phyloP scores from a whole-genome alignment of 2,329 filamentous ascomycete species.

The Dactylellina leptospora region DNA sequence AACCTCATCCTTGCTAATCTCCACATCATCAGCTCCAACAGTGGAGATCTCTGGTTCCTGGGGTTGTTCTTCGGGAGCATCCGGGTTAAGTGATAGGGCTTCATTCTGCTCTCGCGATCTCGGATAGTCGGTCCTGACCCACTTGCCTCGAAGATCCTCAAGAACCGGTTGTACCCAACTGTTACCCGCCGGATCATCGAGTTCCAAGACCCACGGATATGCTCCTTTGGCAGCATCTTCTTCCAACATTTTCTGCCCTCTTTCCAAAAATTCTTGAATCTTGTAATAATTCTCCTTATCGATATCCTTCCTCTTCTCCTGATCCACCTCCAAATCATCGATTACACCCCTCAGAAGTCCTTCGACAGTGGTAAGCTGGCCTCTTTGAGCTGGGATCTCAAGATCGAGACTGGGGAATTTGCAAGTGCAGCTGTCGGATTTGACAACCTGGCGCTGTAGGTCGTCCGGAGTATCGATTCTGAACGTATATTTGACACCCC shows the following conservation, averaged over 20 bases:
- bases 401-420: conserved; percentile 91
- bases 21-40: conserved; percentile 59
- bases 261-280: conserved; percentile 77
- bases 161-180: conserved; percentile 93
- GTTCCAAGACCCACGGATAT: conserved; percentile 85
- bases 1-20: conserved; percentile 88
- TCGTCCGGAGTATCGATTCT: conserved; percentile 77
- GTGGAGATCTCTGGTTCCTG: conserved; percentile 57
- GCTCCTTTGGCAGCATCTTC: conserved; percentile 58
- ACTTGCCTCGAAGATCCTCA: conserved; percentile 82
- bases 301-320: conserved; percentile 80
- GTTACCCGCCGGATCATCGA: conserved; percentile 94
- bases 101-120: conserved; percentile 88
- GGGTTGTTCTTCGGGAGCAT: conserved; percentile 59
- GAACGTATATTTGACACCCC: conserved; percentile 83
- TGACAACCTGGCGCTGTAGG: conserved; percentile 86
- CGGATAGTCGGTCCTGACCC: conserved; percentile 82
- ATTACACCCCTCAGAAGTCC: conserved; percentile 81
- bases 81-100: conserved; percentile 75
- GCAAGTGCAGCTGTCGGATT: conserved; percentile 85
- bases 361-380: conserved; percentile 92
- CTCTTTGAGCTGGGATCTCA: conserved; percentile 88
- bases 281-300: conserved; percentile 81
- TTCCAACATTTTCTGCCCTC: conserved; percentile 77
- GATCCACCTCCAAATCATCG: conserved; percentile 80